These are phyloP conservation scores for Epichloe glyceriae DNA, from an alignment of 2,329 filamentous ascomycete species.

Conservation along the genomic window DNA sequence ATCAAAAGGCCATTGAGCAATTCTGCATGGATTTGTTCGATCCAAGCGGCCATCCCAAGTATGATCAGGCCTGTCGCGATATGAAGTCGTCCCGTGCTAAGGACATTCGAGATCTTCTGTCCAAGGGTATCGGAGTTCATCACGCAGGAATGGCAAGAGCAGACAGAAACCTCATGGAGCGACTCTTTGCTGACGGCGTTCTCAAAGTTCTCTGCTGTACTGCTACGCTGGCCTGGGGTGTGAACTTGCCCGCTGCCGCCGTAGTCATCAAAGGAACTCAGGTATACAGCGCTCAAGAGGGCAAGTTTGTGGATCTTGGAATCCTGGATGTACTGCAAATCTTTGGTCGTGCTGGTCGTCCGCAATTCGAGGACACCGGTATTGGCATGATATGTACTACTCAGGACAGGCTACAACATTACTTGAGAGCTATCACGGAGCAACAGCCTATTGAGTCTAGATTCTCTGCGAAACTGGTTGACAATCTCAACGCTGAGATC, in stretches of 20 bases:
- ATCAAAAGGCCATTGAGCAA: conserved; percentile 75
- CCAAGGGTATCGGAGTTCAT: conserved; percentile 87
- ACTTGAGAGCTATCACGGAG: conserved; percentile 83
- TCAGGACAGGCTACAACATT: conserved; percentile 84
- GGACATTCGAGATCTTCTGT: conserved; percentile 77
- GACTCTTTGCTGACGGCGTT: conserved; percentile 81
- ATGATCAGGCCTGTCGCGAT: conserved; percentile 66
- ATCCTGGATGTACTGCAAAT: conserved; percentile 97
- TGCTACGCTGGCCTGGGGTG: conserved; percentile 94
- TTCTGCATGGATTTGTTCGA: conserved; percentile 73
- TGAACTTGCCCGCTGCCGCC: conserved; percentile 91
- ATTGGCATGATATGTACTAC: conserved; percentile 98
- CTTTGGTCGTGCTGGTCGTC: conserved; percentile 93
- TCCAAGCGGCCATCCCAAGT: conserved; percentile 63
- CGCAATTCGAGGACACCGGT: conserved; percentile 93
- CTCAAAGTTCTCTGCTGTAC: conserved; percentile 97
- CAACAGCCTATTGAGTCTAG: conserved; percentile 96
- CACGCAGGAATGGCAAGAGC: conserved; percentile 94
- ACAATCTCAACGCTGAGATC: conserved; percentile 94
- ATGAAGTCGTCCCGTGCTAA: conserved; percentile 75
- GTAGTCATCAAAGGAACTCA: conserved; percentile 98
- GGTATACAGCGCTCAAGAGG: conserved; percentile 89
- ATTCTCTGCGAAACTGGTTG: conserved; percentile 85
- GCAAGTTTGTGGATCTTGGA: conserved; percentile 90
- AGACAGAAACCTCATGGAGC: conserved; percentile 91